Percentiles rank a stretch among this genome's conserved stretches.
These are phyloP conservation scores for Yamadazyma scolyti DNA, from an alignment of 805 yeast species.

Conservation along the genomic window DNA sequence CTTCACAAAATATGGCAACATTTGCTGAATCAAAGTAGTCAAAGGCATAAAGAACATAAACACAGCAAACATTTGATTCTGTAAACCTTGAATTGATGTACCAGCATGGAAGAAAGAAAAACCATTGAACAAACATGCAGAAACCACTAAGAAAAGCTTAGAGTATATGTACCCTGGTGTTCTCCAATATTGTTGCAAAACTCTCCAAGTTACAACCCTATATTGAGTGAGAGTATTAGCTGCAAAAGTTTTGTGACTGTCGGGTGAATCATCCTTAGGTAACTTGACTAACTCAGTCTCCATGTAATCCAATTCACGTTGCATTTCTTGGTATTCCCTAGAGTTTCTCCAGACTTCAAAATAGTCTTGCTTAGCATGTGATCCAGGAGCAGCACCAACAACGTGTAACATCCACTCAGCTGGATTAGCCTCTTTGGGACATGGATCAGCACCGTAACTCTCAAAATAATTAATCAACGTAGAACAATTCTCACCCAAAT, in stretches of 20 bases:
- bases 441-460: slow-evolving; percentile 56
- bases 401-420: slow-evolving; percentile 87
- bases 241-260: slow-evolving; percentile 27
- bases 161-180: slow-evolving; percentile 59
- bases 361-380: slow-evolving; percentile 68
- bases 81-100: slow-evolving; percentile 55
- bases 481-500: slow-evolving; percentile 61
- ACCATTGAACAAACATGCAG: slow-evolving; percentile 65
- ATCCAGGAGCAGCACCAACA: slow-evolving; percentile 80
- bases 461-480: slow-evolving; percentile 65
- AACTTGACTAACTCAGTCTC: slow-evolving; percentile 50
- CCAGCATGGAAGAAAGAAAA: slow-evolving; percentile 66
- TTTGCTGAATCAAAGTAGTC: slow-evolving; percentile 37
- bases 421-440: slow-evolving; percentile 36
- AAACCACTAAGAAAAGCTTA: slow-evolving; percentile 52
- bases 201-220: slow-evolving; percentile 28
- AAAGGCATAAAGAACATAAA: slow-evolving; percentile 42
- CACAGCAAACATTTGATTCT: slow-evolving; percentile 59
- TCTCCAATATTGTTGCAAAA: slow-evolving; percentile 44
- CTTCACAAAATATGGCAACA: slow-evolving; percentile 39
- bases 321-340: slow-evolving; percentile 45
- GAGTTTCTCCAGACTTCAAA: slow-evolving; percentile 77
- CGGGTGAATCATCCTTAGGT: slow-evolving; percentile 23
- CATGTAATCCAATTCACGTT: slow-evolving; percentile 51
- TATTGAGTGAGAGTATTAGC: slow-evolving; percentile 25